Evolutionary conservation across 768 basidiomycete genomes (phyloP).

Genomic region (Neoboletus subvelutipes): DNA sequence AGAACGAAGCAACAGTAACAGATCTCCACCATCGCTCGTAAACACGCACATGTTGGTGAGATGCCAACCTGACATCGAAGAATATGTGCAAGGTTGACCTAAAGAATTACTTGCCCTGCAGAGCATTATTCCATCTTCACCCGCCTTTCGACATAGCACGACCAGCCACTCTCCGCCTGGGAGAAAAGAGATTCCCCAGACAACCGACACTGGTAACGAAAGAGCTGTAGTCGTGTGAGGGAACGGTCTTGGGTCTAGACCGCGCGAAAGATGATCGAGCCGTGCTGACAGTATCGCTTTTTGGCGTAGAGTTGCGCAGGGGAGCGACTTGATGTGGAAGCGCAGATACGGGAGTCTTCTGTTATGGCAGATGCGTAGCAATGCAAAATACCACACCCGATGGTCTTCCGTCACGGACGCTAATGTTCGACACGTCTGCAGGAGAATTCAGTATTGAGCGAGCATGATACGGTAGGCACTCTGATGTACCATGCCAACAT

Average conservation of each 20-base stretch:
- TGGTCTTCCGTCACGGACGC: background rate
- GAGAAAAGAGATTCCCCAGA: slow-evolving; percentile 10
- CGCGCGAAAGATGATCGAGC: slow-evolving; percentile 5
- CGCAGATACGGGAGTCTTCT: slow-evolving; percentile 4
- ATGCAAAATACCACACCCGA: slow-evolving; percentile 4
- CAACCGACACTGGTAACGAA: background rate
- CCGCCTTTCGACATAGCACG: slow-evolving; percentile 2
- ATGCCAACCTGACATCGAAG: background rate
- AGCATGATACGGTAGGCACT: background rate
- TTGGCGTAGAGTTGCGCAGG: background rate
- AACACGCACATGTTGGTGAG: slow-evolving; percentile 1
- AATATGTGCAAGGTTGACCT: background rate
- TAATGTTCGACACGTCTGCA: slow-evolving; percentile 6
- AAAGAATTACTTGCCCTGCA: background rate
- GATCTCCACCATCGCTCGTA: background rate
- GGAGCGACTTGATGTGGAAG: background rate
- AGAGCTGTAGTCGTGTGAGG: background rate
- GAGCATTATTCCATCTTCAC: slow-evolving; percentile 3
- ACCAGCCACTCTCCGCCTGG: slow-evolving; percentile 12
- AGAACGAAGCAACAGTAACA: slow-evolving; percentile 5
- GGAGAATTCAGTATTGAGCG: background rate
- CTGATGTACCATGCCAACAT: slow-evolving; percentile 6
- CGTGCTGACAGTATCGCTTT: slow-evolving; percentile 3
- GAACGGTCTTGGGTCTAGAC: background rate
- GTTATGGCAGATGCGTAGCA: slow-evolving; percentile 4